A percentile compares a stretch with the other conserved stretches of the same genome.
Conservation (phyloP, 495 filamentous ascomycete species). For the Hypoxylon perforatum region DNA sequence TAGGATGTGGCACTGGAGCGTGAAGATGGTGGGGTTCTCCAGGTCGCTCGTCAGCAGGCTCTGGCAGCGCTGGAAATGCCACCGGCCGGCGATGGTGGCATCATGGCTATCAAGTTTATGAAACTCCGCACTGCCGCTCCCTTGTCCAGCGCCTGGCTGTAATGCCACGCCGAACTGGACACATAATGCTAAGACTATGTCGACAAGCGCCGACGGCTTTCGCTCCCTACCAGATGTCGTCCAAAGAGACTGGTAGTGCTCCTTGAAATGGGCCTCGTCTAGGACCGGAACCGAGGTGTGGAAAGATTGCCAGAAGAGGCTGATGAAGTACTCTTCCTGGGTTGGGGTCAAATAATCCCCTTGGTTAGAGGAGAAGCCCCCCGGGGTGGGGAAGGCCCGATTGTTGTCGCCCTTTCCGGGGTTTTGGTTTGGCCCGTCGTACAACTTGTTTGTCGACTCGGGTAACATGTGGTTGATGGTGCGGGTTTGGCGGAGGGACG, state of each 20-base stretch:
- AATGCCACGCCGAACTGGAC: slow-evolving; percentile 58
- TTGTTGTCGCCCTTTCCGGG: slow-evolving; percentile 3
- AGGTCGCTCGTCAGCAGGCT: slow-evolving; percentile 54
- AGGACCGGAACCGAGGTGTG: slow-evolving; percentile 49
- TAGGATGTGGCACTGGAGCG: slow-evolving; percentile 62
- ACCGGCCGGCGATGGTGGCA: slow-evolving; percentile 54
- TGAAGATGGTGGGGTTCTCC: slow-evolving; percentile 59
- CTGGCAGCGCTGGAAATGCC: slow-evolving; percentile 56
- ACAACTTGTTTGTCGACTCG: slow-evolving; percentile 24
- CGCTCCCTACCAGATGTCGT: slow-evolving; percentile 36
- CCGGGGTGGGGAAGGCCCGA: not conserved
- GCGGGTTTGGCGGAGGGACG: slow-evolving; percentile 45
- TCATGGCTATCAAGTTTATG: slow-evolving; percentile 42
- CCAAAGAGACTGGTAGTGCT: slow-evolving; percentile 63
- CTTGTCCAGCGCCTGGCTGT: not conserved
- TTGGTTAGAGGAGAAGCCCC: not conserved
- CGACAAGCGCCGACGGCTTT: slow-evolving; percentile 61
- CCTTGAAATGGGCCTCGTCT: slow-evolving; percentile 58
- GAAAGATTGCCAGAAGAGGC: slow-evolving; percentile 59
- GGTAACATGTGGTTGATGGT: slow-evolving; percentile 37
- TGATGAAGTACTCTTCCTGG: slow-evolving; percentile 60
- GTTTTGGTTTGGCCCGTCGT: slow-evolving; percentile 16
- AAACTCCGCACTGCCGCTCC: not conserved
- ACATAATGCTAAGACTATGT: slow-evolving; percentile 64
- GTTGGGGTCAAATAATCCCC: slow-evolving; percentile 30